These are phyloP conservation scores for Aspergillus egyptiacus DNA, from an alignment of 495 filamentous ascomycete species.

Conservation along the genomic window DNA sequence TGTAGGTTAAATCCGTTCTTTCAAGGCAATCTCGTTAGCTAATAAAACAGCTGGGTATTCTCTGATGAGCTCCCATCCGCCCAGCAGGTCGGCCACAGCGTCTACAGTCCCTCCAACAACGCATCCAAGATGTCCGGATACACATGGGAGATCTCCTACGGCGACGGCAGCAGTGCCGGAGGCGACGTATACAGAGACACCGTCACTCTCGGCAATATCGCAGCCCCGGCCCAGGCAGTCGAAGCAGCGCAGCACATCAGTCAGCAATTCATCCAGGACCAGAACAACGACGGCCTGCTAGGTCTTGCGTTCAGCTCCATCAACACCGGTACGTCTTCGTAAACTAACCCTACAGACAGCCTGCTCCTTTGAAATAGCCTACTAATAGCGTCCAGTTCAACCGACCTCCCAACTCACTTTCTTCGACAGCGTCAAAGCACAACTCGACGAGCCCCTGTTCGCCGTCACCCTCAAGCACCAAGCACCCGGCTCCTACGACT, in stretches of 20 bases:
- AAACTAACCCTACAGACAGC: too few species aligned
- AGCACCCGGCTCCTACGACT: slow-evolving; percentile 63
- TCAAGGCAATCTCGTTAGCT: not conserved
- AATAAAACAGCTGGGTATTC: slow-evolving; percentile 46
- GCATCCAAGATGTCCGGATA: slow-evolving; percentile 46
- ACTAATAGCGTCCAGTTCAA: slow-evolving; percentile 28
- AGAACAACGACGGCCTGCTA: slow-evolving; percentile 61
- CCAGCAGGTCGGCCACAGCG: slow-evolving; percentile 50
- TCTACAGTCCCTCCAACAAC: slow-evolving; percentile 54
- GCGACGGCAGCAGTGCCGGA: slow-evolving; percentile 59
- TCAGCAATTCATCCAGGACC: slow-evolving; percentile 50
- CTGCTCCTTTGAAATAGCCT: not conserved
- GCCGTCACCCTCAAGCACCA: slow-evolving; percentile 61
- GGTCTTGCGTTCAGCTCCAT: slow-evolving; percentile 65
- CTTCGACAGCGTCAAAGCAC: slow-evolving; percentile 61
- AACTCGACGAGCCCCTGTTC: slow-evolving; percentile 58
- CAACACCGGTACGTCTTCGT: slow-evolving; percentile 46
- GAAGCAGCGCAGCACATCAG: slow-evolving; percentile 62
- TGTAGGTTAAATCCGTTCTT: slow-evolving; percentile 40
- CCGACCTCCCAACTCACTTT: slow-evolving; percentile 62
- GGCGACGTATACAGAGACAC: slow-evolving; percentile 66
- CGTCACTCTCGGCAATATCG: slow-evolving; percentile 60
- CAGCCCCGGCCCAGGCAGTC: slow-evolving; percentile 59
- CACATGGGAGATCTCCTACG: slow-evolving; percentile 64
- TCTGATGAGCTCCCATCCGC: slow-evolving; percentile 40